Conservation (phyloP, 495 filamentous ascomycete species). For the Melanomma pulvis-pyrius region DNA sequence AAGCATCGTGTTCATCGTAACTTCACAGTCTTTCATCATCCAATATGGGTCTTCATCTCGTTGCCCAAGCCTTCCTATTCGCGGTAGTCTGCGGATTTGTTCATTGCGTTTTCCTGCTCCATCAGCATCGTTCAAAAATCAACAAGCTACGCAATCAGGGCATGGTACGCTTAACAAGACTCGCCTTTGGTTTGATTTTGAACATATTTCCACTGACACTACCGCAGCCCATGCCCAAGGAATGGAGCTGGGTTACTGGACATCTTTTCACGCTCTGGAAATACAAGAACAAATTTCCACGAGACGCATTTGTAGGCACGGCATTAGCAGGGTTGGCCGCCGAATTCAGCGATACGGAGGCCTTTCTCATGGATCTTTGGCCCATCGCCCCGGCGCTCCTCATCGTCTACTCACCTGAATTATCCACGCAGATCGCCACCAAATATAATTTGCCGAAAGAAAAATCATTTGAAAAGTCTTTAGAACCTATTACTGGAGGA, state of each 20-base stretch:
- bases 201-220: not conserved
- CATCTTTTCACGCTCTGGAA: constrained; percentile 4
- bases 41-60: not conserved
- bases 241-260: constrained; percentile 21
- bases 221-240: constrained; percentile 10
- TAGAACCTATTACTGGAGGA: constrained; percentile 14
- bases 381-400: constrained; percentile 10
- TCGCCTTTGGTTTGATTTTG: too few relatives aligned
- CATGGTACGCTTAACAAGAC: not conserved
- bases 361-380: constrained; percentile 20
- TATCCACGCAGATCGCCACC: not conserved
- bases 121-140: constrained; percentile 16
- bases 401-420: constrained; percentile 7
- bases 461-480: not conserved
- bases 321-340: not conserved
- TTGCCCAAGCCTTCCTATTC: not conserved
- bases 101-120: not conserved
- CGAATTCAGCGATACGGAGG: constrained; percentile 6
- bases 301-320: not conserved
- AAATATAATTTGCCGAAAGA: constrained; percentile 21
- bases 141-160: constrained; percentile 21
- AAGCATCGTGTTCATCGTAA: not conserved
- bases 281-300: constrained; percentile 4
- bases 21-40: not conserved
- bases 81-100: not conserved